A percentile compares a stretch with the other conserved stretches of the same genome.
These are phyloP conservation scores for Talaromyces borbonicus DNA, from an alignment of 495 filamentous ascomycete genomes.

Conservation along the genomic window DNA sequence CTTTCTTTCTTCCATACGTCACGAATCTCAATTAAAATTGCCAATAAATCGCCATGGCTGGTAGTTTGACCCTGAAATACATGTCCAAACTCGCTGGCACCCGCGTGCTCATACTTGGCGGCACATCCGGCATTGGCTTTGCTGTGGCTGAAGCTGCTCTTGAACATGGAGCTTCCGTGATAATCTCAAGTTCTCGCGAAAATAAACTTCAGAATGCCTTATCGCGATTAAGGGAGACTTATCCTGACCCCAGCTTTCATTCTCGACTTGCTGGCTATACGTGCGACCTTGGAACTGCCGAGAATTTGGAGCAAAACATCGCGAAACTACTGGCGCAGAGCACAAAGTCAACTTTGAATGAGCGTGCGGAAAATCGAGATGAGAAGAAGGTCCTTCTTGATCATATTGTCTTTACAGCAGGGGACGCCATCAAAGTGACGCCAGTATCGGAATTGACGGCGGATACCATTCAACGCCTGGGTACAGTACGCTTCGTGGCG, in stretches of 20 bases:
- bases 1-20: background rate
- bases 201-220: constrained; percentile 27
- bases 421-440: constrained; percentile 26
- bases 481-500: constrained; percentile 34
- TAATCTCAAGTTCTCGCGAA: constrained; percentile 39
- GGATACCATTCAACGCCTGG: constrained; percentile 26
- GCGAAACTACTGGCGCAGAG: constrained; percentile 32
- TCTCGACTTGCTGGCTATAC: constrained; percentile 29
- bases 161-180: constrained; percentile 36
- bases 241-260: constrained; percentile 13
- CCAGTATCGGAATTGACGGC: constrained; percentile 23
- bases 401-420: constrained; percentile 34
- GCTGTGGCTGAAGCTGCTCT: constrained; percentile 38
- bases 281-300: constrained; percentile 38
- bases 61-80: constrained; percentile 11
- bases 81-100: constrained; percentile 13
- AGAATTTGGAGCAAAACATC: constrained; percentile 35
- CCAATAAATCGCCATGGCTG: constrained; percentile 6
- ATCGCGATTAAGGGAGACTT: constrained; percentile 19
- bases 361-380: background rate
- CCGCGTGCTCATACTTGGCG: constrained; percentile 37
- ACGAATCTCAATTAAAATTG: background rate
- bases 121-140: constrained; percentile 38
- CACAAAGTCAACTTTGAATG: constrained; percentile 5
- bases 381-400: constrained; percentile 20